Conservation (phyloP, 179 eudicot genomes). For the Pouteria campechiana region DNA sequence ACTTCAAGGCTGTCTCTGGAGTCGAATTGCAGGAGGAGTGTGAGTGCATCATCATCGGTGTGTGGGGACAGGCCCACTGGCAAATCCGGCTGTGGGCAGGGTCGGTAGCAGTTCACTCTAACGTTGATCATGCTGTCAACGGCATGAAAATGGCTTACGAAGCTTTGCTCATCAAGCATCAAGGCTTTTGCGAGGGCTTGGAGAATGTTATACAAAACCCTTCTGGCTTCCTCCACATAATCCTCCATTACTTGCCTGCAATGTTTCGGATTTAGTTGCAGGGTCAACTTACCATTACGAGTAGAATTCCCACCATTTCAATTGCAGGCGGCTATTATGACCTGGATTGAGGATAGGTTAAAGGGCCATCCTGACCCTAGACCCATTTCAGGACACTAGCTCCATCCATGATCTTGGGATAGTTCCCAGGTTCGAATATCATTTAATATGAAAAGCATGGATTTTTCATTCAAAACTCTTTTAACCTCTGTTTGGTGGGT, state of each 20-base stretch:
- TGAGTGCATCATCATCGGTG: conserved; percentile 8
- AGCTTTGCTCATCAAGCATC: conserved; percentile 34
- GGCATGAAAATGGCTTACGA: conserved; percentile 26
- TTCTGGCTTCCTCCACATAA: conserved; percentile 14
- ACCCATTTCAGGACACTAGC: too few species aligned
- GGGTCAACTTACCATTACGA: too few species aligned
- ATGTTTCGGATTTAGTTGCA: neutral
- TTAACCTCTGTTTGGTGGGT: too few species aligned
- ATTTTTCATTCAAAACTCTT: too few species aligned
- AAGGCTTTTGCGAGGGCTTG: conserved; percentile 35
- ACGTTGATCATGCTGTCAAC: neutral
- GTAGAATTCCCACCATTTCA: too few species aligned
- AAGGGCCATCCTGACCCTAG: too few species aligned
- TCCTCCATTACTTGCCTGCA: conserved; percentile 31
- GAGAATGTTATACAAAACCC: conserved; percentile 23
- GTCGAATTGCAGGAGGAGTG: conserved; percentile 24
- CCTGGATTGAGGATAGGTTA: too few species aligned
- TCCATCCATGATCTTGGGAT: too few species aligned
- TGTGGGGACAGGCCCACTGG: conserved; percentile 9
- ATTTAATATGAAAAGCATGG: too few species aligned
- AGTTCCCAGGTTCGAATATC: too few species aligned
- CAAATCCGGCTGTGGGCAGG: conserved; percentile 11
- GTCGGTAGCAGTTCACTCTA: conserved; percentile 9
- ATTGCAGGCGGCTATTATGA: too few species aligned
- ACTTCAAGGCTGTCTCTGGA: conserved; percentile 56